Conservation (phyloP, 2,329 filamentous ascomycete species). For the Emmonsia crescens region DNA sequence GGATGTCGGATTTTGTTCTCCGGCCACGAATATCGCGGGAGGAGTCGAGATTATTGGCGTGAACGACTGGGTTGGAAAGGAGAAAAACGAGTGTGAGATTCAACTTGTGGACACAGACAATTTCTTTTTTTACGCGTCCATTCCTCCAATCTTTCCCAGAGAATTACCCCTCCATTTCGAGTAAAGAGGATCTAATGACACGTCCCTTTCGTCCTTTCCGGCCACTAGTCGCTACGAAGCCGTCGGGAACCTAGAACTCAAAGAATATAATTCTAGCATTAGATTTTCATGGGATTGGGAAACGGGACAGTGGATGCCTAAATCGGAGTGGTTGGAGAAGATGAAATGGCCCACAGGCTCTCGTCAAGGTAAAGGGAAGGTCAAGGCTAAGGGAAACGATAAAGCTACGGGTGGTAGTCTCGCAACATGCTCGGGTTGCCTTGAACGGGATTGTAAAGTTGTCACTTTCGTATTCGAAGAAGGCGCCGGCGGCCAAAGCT, state of each 20-base stretch:
- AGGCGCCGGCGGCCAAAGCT: background rate
- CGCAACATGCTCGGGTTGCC: background rate
- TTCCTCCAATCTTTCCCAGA: background rate
- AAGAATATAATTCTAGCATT: background rate
- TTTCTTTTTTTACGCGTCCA: background rate
- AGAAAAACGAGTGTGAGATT: conserved; percentile 6
- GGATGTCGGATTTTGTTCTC: conserved; percentile 10
- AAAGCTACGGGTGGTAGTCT: background rate
- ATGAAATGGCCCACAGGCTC: background rate
- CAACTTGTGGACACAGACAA: background rate
- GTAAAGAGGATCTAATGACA: background rate
- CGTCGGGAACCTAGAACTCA: conserved; percentile 8
- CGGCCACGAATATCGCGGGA: conserved; percentile 7
- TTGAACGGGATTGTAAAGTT: background rate
- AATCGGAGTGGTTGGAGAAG: conserved; percentile 3
- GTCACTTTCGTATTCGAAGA: background rate
- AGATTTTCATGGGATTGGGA: conserved; percentile 11
- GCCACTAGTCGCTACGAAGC: conserved; percentile 11
- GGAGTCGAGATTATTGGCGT: conserved; percentile 10
- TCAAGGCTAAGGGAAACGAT: background rate
- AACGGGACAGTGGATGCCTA: conserved; percentile 12
- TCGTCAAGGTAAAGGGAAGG: background rate
- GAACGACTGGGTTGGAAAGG: conserved; percentile 11
- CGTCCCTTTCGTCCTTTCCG: background rate
- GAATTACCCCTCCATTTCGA: background rate